Percentiles rank a stretch among this genome's conserved stretches.
These are phyloP conservation scores for Candida mesenterica DNA, from an alignment of 1,139 yeast genomes.

Conservation along the genomic window DNA sequence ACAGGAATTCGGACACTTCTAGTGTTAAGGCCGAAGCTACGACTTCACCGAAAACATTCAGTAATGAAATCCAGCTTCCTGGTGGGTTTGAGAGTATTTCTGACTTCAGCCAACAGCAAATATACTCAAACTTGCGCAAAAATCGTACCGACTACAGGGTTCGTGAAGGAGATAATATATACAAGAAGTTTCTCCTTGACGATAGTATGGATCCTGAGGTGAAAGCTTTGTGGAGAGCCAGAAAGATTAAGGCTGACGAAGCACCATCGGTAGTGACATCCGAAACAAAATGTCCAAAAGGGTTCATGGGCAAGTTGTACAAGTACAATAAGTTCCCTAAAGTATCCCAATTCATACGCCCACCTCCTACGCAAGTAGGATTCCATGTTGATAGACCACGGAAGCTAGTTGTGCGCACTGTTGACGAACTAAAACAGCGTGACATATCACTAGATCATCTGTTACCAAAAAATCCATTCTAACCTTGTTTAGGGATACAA, in stretches of 20 bases:
- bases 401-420: slow-evolving; percentile 31
- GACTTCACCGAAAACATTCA: background rate
- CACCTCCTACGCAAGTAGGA: slow-evolving; percentile 17
- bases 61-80: background rate
- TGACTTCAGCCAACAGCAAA: slow-evolving; percentile 12
- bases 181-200: slow-evolving; percentile 38
- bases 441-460: too few species aligned
- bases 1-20: background rate
- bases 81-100: slow-evolving; percentile 13
- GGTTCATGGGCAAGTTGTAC: slow-evolving; percentile 1
- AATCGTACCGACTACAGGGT: slow-evolving; percentile 41
- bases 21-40: background rate
- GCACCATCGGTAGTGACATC: background rate
- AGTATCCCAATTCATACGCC: background rate
- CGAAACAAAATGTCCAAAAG: too few species aligned
- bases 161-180: slow-evolving; percentile 50
- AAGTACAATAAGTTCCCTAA: slow-evolving; percentile 1
- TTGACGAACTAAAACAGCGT: background rate
- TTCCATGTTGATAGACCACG: slow-evolving; percentile 48
- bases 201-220: slow-evolving; percentile 51
- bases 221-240: slow-evolving; percentile 48
- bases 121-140: slow-evolving; percentile 14
- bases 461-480: too few species aligned
- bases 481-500: too few species aligned
- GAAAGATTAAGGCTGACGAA: slow-evolving; percentile 20